Base-by-base conservation (phyloP, 2,329 filamentous ascomycete species). In the Diaporthe vaccinii region DNA sequence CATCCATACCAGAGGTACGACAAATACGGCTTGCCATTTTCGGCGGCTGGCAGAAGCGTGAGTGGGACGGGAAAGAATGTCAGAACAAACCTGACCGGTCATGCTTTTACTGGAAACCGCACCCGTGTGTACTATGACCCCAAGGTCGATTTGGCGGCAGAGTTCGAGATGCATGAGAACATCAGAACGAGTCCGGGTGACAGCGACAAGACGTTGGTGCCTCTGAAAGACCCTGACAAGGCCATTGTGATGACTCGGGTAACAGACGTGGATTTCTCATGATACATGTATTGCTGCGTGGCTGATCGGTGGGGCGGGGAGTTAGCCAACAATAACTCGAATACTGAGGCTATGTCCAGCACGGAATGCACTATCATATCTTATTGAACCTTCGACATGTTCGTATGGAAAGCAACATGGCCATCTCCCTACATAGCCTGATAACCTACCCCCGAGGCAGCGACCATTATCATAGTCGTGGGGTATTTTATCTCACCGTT, bases 1-100 rank as follows among this genome's bases (percentile, higher is more conserved):
- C 57, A 65, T 14, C n/a, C 57, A 25, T 55, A 73, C 25, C 72
- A 68, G n/a, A 67, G 62, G 22, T 44, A 73, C 17, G 72, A 46
- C 36, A 57, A 28, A 36, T 68, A 67, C n/a, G 72, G 49, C 3
- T n/a, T n/a, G 36, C 39, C 25, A 17, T 55, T 15, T 2, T 34
- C n/a, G 41, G 39, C n/a, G 41, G 39, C 28, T 15, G 49, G 31
- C 5, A 44, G 49, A 49, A 46, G 15, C 10, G 15, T 39, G 34
- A 41, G 20, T 62, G 22, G 25, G n/a, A 51, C 69, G 10, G 57
- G 34, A 7, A 51, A 46, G 62, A 8, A 31, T 17, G 28, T 34
- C 12, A 67, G 62, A 15, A 12, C 28, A 17, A 51, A 28, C 55
- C 6, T 31, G 57, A 25, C 25, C 28, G 55, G 58, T 3, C 55